Base-by-base conservation (phyloP, 176 grass and related monocot species). In the Melocanna baccifera region DNA sequence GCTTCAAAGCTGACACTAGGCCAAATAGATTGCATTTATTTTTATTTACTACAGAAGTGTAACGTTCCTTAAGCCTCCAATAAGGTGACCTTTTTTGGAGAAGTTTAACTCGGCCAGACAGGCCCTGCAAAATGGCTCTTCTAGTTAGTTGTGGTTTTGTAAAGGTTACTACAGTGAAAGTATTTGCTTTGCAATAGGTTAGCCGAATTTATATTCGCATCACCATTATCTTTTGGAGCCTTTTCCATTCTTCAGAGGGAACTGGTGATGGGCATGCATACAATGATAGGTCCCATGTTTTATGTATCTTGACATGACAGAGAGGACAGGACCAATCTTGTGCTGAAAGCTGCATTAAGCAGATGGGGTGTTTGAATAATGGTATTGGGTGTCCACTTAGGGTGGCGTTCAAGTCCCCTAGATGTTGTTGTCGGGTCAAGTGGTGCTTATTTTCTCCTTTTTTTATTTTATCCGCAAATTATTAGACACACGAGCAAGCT, bases 281-380 rank as follows among this genome's bases (percentile, higher is more conserved):
- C 47, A 50, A 50, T 50, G 47, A 50, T 50, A 16, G 4, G 47
- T 16, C 47, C 47, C 47, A 50, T 50, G 14, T 50, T 50, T 86
- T 79, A 68, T 87, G 84, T 68, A 52, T 73, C 39, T 83, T 86
- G 84, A 82, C 88, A 78, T 79, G 58, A 86, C 58, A 90, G 73
- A 11, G 78, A 73, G 73, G 88, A 71, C 37, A 68, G 42, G 88
- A 20, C 50, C 80, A 87, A 34, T 34, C 79, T 90, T 79, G 62
- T 51, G 69, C 79, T 83, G 84, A 83, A 90, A 79, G 84, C 29
- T 74, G 84, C 80, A 79, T 83, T 64, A 67, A 77, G 79, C 29
- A 62, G 68, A 58, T 79, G 88, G 79, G 57, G 80, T 74, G 79
- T 87, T 90, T 83, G 79, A 90, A 90, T 90, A 87, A 73, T 90